A percentile compares a stretch with the other conserved stretches of the same genome.
phyloP scores from a whole-genome alignment of 2,329 filamentous ascomycete species.

The Zopfia rhizophila region DNA sequence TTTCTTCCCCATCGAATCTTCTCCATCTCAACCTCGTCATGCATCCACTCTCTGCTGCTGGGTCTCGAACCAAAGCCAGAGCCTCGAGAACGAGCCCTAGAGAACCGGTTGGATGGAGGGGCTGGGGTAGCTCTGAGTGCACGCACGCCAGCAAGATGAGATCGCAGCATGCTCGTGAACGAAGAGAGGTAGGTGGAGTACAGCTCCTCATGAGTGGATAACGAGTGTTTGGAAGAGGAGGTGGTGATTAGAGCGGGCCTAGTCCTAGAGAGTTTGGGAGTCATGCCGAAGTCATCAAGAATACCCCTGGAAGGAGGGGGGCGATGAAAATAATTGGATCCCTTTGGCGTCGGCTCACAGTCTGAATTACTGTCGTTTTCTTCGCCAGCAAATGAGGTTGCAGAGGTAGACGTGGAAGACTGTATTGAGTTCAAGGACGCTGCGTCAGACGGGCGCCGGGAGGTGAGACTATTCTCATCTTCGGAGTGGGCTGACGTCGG shows the following conservation, averaged over 20 bases:
- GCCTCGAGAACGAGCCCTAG: conserved; percentile 23
- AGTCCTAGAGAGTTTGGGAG: conserved; percentile 9
- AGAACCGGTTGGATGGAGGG: conserved; percentile 24
- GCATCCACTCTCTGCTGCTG: conserved; percentile 15
- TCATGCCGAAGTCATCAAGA: conserved; percentile 9
- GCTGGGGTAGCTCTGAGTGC: conserved; percentile 30
- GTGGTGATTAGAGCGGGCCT: conserved; percentile 16
- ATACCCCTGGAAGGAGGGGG: conserved; percentile 8
- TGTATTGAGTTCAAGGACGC: conserved; percentile 33
- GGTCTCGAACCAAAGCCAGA: conserved; percentile 29
- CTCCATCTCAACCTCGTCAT: conserved; percentile 23
- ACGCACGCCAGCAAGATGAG: conserved; percentile 39
- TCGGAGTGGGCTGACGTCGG: conserved; percentile 30
- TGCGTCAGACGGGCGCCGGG: conserved; percentile 27
- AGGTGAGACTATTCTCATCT: conserved; percentile 16
- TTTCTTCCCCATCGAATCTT: conserved; percentile 26
- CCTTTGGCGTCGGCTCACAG: conserved; percentile 8
- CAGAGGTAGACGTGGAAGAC: conserved; percentile 33
- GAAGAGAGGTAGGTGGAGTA: conserved; percentile 37
- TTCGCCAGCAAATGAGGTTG: conserved; percentile 28
- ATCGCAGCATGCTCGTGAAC: conserved; percentile 40
- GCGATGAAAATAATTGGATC: conserved; percentile 6
- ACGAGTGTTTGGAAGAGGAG: conserved; percentile 11
- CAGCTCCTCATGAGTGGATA: conserved; percentile 24
- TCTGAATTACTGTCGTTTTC: conserved; percentile 21